These are phyloP conservation scores for Dendrobium nobile DNA, from an alignment of 106 monocot species.

Conservation along the genomic window DNA sequence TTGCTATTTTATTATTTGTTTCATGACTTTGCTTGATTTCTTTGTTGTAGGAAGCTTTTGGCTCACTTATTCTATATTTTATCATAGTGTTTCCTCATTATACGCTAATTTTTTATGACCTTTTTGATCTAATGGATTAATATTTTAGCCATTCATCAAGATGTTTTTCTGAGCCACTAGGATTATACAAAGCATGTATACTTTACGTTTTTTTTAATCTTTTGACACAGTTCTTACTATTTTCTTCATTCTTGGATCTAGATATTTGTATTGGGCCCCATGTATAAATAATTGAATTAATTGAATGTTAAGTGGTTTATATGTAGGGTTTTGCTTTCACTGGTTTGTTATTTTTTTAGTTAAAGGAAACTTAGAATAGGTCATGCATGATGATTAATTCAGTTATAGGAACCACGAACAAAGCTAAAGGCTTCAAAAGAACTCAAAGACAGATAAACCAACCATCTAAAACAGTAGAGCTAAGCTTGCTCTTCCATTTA, in stretches of 20 bases:
- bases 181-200: too few species aligned
- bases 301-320: neutral
- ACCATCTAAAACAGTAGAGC: too few species aligned
- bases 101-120: neutral
- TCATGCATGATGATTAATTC: neutral
- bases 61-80: neutral
- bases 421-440: too few species aligned
- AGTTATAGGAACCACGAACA: too few species aligned
- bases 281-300: neutral
- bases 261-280: too few species aligned
- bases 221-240: too few species aligned
- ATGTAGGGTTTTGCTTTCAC: neutral
- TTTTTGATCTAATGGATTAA: conserved; percentile 1
- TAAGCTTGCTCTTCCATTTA: too few species aligned
- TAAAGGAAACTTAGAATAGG: neutral
- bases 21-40: neutral
- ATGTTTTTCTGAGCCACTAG: too few species aligned
- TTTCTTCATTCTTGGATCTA: too few species aligned
- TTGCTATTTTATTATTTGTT: neutral
- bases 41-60: neutral
- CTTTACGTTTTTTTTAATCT: too few species aligned
- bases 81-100: neutral
- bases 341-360: too few species aligned
- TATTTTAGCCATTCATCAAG: neutral
- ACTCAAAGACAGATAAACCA: too few species aligned